Conservation (phyloP, 306 rosid species). For the Oxytropis ochrocephala region DNA sequence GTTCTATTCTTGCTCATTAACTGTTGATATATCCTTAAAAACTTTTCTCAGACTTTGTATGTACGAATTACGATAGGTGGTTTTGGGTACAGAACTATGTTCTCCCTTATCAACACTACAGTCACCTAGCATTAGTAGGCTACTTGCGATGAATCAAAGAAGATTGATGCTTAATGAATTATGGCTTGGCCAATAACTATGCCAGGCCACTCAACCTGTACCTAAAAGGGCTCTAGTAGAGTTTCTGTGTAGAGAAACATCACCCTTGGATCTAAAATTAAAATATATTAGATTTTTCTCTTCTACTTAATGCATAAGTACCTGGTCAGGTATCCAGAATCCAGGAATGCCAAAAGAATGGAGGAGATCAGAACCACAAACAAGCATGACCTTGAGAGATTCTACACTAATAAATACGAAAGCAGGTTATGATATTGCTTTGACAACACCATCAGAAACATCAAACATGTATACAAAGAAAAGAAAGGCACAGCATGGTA, state of each 20-base stretch:
- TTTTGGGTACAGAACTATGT: neutral
- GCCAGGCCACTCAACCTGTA: neutral
- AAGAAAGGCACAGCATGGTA: neutral
- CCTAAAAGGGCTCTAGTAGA: neutral
- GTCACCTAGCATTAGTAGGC: neutral
- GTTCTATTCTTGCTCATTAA: neutral
- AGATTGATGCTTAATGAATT: neutral
- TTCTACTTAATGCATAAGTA: conserved; percentile 14
- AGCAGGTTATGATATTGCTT: conserved; percentile 1
- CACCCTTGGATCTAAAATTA: neutral
- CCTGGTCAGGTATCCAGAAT: conserved; percentile 73
- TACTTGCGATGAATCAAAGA: neutral
- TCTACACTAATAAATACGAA: conserved; percentile 40
- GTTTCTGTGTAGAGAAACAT: neutral
- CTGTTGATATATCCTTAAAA: neutral
- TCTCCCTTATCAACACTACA: neutral
- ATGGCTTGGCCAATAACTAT: neutral
- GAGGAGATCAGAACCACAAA: conserved; percentile 92
- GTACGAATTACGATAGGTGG: neutral
- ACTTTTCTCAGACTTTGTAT: neutral
- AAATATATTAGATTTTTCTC: neutral
- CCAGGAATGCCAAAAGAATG: conserved; percentile 75
- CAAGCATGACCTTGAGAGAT: conserved; percentile 74
- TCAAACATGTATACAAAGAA: neutral
- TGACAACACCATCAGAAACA: neutral